Evolutionary conservation across 768 basidiomycete genomes (phyloP).

Genomic region (Gymnopilus dilepis): DNA sequence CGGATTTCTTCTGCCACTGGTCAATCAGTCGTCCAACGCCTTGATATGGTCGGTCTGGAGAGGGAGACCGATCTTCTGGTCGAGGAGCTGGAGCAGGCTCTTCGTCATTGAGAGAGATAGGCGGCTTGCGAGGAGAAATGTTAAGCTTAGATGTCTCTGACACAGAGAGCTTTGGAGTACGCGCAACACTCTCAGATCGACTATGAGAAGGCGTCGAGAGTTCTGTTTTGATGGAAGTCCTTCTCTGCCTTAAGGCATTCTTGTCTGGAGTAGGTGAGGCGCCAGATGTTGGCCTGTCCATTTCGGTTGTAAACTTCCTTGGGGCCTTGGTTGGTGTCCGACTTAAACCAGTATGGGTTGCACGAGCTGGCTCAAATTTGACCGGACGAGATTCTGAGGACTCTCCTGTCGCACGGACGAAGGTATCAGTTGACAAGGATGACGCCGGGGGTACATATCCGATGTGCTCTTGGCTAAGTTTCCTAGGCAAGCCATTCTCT

Average conservation of each 20-base stretch:
- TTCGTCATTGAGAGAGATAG: constrained; percentile 24
- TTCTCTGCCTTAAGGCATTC: constrained; percentile 29
- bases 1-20: constrained; percentile 86
- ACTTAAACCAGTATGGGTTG: constrained; percentile 13
- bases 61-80: constrained; percentile 52
- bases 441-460: constrained; percentile 13
- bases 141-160: constrained; percentile 20
- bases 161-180: constrained; percentile 19
- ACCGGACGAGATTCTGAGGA: constrained; percentile 1
- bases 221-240: constrained; percentile 35
- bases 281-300: constrained; percentile 8
- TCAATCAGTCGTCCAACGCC: constrained; percentile 87
- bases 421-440: constrained; percentile 11
- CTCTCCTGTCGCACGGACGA: constrained; percentile 7
- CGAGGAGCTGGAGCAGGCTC: constrained; percentile 15
- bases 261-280: constrained; percentile 23
- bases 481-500: constrained; percentile 22
- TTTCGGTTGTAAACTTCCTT: constrained; percentile 15
- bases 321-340: constrained; percentile 20
- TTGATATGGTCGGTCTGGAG: constrained; percentile 79
- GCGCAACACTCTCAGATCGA: constrained; percentile 22
- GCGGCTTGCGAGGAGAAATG: constrained; percentile 28
- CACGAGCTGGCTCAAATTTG: constrained; percentile 12
- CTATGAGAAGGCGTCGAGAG: constrained; percentile 20
- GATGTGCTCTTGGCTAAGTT: constrained; percentile 5